A percentile compares a stretch with the other conserved stretches of the same genome.
These are phyloP conservation scores for Metschnikowia cerradonensis DNA, from an alignment of 805 yeast species.

Conservation along the genomic window DNA sequence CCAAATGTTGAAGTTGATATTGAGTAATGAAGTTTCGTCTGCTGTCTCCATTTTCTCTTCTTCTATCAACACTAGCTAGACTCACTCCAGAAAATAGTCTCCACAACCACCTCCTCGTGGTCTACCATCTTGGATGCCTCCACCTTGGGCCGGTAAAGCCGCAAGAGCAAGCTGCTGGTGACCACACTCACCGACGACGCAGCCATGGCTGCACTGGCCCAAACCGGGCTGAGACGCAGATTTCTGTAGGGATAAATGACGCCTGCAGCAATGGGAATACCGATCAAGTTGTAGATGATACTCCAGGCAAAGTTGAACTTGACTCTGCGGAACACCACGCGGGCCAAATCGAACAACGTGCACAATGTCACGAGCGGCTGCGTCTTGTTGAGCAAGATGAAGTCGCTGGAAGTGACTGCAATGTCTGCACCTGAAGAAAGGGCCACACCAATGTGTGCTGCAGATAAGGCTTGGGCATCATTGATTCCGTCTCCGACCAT, in stretches of 20 bases:
- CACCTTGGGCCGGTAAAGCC: slow-evolving; percentile 42
- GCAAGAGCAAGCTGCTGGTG: slow-evolving; percentile 50
- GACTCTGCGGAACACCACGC: slow-evolving; percentile 48
- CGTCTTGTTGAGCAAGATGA: slow-evolving; percentile 56
- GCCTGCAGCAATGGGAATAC: slow-evolving; percentile 65
- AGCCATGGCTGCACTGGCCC: slow-evolving; percentile 70
- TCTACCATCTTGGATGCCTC: slow-evolving; percentile 6
- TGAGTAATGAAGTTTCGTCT: no score
- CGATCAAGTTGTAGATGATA: slow-evolving; percentile 51
- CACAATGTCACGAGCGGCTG: slow-evolving; percentile 50
- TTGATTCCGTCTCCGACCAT: slow-evolving; percentile 86
- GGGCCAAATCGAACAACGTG: slow-evolving; percentile 50
- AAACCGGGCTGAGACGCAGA: slow-evolving; percentile 55
- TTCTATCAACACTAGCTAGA: no score
- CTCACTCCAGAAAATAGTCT: not conserved
- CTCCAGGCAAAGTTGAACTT: slow-evolving; percentile 60
- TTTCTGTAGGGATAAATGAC: slow-evolving; percentile 54
- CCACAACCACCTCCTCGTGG: not conserved
- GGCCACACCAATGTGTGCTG: slow-evolving; percentile 76
- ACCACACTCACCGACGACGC: slow-evolving; percentile 56
- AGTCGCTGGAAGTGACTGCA: slow-evolving; percentile 71
- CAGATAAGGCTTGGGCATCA: slow-evolving; percentile 75
- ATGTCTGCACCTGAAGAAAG: slow-evolving; percentile 73
- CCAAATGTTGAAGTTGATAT: no score
- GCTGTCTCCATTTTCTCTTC: no score